Base-by-base conservation (phyloP, 2,329 filamentous ascomycete genomes). In the Colletotrichum lini region DNA sequence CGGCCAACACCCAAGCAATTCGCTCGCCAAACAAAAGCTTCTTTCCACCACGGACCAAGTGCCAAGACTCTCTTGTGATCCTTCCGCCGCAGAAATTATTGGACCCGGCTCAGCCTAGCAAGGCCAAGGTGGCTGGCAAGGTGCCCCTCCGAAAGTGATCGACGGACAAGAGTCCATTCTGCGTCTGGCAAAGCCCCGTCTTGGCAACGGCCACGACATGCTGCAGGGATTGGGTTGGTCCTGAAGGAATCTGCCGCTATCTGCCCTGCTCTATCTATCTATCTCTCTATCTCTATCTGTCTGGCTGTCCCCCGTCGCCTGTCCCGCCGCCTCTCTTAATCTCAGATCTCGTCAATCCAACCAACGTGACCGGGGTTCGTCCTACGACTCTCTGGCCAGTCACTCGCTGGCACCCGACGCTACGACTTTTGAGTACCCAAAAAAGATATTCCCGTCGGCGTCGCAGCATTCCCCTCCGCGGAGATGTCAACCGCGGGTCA, bases 141-240 rank as follows among this genome's bases (percentile, higher is more conserved):
- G 64, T 54, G 26, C n/a, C 23, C 65, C 57, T 54, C 53, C 59
- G 38, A 38, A 58, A 40, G 56, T 59, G 69, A 72, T 72, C 69
- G 67, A 44, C 69, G 30, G 30, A 53, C 15, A 5, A 16, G n/a
- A n/a, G 35, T 40, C 35, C 35, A 13, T 13, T 44, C 42, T 16
- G 42, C 42, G 13, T 44, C 42, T 44, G 42, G 42, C 4, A 21
- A 56, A 13, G 16, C 21, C 9, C 30, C 40, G 58, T 59, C 69
- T 72, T 72, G 69, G 69, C 69, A 72, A 72, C 69, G 69, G 65
- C 59, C 58, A 45, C 65, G 35, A 52, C 57, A 42, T 44, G 49
- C 57, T 67, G 50, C 65, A 72, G 69, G 53, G 58, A 68, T 54
- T 64, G 30, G 30, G 30, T 35, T 35, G 30, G 30, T 35, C 30